Evolutionary conservation across 352 stramenopile species (phyloP).

Genomic region (Thraustochytrium striatum): DNA sequence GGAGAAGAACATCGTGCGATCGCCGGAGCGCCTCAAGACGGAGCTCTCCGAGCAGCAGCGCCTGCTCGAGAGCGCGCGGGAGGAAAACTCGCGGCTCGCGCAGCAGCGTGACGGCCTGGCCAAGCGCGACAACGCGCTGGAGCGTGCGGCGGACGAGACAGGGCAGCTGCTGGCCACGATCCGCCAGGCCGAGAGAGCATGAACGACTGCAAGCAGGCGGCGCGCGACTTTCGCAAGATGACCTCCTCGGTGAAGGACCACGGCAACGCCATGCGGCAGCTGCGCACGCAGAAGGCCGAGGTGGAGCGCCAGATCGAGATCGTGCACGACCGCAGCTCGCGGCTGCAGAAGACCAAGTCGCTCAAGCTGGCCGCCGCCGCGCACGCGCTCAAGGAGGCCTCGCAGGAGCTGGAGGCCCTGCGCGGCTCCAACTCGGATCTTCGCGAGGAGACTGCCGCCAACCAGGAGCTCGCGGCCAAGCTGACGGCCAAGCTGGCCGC

Average conservation of each 20-base stretch:
- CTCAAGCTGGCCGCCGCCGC: slow-evolving; percentile 34
- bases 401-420: slow-evolving; percentile 22
- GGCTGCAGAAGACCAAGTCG: slow-evolving; percentile 22
- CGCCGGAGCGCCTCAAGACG: slow-evolving; percentile 40
- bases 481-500: background rate
- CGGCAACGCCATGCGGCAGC: slow-evolving; percentile 17
- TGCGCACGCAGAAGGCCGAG: background rate
- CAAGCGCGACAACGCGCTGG: background rate
- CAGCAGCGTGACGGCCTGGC: background rate
- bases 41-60: slow-evolving; percentile 10
- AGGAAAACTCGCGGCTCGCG: slow-evolving; percentile 4
- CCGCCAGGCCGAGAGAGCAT: background rate
- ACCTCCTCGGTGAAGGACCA: slow-evolving; percentile 26
- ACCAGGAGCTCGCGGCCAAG: background rate
- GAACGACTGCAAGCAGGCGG: slow-evolving; percentile 29
- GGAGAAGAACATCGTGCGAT: slow-evolving; percentile 40
- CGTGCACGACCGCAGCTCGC: slow-evolving; percentile 1
- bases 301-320: slow-evolving; percentile 31
- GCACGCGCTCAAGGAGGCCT: slow-evolving; percentile 27
- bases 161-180: background rate
- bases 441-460: background rate
- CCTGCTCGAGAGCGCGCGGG: background rate
- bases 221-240: slow-evolving; percentile 31
- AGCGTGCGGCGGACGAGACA: background rate
- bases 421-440: background rate